Evolutionary conservation across 202 grass and related monocot genomes (phyloP).

Genomic region (Saccharum hybrid): DNA sequence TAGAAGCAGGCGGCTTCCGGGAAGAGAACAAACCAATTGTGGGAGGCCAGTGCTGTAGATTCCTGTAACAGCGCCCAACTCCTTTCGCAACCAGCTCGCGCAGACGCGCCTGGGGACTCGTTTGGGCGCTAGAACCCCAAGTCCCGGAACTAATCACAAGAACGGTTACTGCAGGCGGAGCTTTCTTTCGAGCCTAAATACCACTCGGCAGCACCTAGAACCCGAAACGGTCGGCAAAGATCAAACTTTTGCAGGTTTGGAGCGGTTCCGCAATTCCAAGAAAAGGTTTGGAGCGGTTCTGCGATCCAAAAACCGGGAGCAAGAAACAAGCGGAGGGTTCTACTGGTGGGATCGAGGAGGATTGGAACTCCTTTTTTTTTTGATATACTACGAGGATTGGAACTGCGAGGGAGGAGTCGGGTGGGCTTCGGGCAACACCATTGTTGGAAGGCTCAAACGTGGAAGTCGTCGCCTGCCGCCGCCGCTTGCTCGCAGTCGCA

Average conservation of each 20-base stretch:
- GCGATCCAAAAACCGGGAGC: constrained; percentile 11
- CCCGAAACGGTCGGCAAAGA: neutral
- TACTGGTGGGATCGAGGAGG: neutral
- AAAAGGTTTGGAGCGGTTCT: neutral
- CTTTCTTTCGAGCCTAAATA: neutral
- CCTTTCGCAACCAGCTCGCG: constrained; percentile 19
- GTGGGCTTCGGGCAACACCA: neutral
- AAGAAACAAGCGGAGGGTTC: constrained; percentile 10
- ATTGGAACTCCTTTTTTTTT: too few species aligned
- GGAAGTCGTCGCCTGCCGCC: constrained; percentile 17
- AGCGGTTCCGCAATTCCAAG: neutral
- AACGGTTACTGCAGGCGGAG: neutral
- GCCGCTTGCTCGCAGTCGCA: neutral
- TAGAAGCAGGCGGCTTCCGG: neutral
- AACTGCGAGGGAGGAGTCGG: neutral
- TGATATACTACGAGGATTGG: too few species aligned
- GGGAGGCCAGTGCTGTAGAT: neutral
- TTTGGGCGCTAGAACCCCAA: neutral
- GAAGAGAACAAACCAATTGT: constrained; percentile 13
- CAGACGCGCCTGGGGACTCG: neutral
- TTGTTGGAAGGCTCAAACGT: constrained; percentile 46
- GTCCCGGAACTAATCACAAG: constrained; percentile 1
- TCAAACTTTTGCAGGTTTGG: neutral
- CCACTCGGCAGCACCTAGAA: neutral
- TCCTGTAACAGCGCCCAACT: constrained; percentile 4